phyloP scores from a whole-genome alignment of 805 yeast genomes.

The Saturnispora dispora region DNA sequence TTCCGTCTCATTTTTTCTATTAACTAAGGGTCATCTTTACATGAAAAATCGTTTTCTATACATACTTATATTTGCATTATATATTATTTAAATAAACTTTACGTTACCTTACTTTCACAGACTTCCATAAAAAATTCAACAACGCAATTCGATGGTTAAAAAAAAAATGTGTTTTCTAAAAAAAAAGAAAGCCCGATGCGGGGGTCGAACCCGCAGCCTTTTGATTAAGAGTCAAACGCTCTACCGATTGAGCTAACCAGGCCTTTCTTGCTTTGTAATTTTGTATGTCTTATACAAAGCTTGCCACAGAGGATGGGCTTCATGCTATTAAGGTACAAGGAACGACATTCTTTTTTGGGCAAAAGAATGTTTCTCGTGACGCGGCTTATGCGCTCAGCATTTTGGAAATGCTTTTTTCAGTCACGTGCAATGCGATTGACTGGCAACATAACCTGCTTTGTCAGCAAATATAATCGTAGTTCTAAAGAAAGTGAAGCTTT shows the following conservation, averaged over 20 bases:
- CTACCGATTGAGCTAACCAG: slow-evolving; percentile 18
- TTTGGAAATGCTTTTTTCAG: too few species aligned
- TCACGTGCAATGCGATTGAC: too few species aligned
- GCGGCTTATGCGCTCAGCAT: too few species aligned
- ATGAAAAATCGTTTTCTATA: neutral
- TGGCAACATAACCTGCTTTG: too few species aligned
- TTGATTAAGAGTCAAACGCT: slow-evolving; percentile 18
- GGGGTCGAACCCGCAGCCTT: slow-evolving; percentile 18
- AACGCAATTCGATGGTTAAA: too few species aligned
- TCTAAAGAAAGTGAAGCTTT: too few species aligned
- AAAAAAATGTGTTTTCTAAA: neutral
- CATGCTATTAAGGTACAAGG: too few species aligned
- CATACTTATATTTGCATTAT: neutral
- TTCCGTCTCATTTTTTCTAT: neutral
- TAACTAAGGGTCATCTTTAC: neutral
- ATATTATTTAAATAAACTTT: neutral
- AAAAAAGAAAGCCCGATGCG: slow-evolving; percentile 13
- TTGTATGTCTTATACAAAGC: too few species aligned
- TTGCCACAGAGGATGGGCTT: too few species aligned
- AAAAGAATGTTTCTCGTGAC: too few species aligned
- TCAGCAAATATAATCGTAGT: too few species aligned
- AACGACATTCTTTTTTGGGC: too few species aligned
- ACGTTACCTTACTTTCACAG: neutral
- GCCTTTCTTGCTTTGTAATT: neutral
- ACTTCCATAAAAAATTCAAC: neutral